Conservation (phyloP, 2,329 filamentous ascomycete species). For the Colletotrichum sp. region DNA sequence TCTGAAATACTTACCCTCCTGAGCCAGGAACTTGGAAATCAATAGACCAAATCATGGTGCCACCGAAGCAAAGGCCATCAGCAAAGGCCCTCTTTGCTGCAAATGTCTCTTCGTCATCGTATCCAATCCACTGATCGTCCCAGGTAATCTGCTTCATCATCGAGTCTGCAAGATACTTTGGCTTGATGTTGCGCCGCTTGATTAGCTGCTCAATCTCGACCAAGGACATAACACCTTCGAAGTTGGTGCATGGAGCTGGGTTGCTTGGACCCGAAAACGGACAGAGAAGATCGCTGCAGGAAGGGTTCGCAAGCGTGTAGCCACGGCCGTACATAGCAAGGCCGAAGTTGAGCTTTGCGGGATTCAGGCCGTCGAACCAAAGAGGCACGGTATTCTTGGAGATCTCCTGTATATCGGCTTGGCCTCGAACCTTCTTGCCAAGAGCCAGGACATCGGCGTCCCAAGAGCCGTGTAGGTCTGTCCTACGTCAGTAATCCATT, state of each 20-base stretch:
- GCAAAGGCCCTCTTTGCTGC: conserved; percentile 31
- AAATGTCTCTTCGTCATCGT: conserved; percentile 28
- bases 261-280: conserved; percentile 27
- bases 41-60: conserved; percentile 35
- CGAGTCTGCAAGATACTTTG: conserved; percentile 67
- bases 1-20: not conserved
- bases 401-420: conserved; percentile 49
- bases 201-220: conserved; percentile 72
- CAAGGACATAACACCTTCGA: conserved; percentile 32
- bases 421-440: conserved; percentile 35
- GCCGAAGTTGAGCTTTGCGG: conserved; percentile 49
- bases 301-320: conserved; percentile 37
- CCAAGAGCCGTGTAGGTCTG: not conserved
- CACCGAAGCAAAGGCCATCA: conserved; percentile 32
- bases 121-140: conserved; percentile 30
- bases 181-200: conserved; percentile 76
- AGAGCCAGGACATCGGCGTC: conserved; percentile 25
- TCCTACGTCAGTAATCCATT: not conserved
- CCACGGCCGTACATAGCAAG: conserved; percentile 52
- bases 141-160: conserved; percentile 31
- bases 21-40: conserved; percentile 23
- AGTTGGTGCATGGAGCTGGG: conserved; percentile 31
- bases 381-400: conserved; percentile 34
- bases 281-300: conserved; percentile 30
- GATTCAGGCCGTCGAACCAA: conserved; percentile 44